phyloP scores from a whole-genome alignment of 2,329 filamentous ascomycete genomes.

The Alternaria hordeiaustralica region DNA sequence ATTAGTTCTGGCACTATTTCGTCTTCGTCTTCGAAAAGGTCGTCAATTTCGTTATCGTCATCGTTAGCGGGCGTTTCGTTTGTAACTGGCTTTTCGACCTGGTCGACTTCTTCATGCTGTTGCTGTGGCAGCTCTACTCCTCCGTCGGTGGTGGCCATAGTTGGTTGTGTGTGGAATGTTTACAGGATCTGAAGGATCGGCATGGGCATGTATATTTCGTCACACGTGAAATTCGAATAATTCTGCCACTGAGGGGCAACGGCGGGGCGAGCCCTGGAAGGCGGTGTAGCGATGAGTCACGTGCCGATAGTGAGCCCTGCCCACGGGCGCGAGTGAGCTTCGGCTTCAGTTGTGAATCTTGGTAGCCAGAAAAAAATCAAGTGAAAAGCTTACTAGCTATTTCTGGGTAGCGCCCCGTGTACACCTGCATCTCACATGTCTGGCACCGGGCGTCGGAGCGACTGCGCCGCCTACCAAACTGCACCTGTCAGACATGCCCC shows the following conservation, averaged over 20 bases:
- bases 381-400: neutral
- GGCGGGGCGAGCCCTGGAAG: conserved; percentile 15
- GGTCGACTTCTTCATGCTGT: conserved; percentile 6
- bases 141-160: conserved; percentile 23
- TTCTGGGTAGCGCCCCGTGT: neutral
- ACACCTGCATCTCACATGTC: neutral
- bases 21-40: conserved; percentile 65
- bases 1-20: conserved; percentile 64
- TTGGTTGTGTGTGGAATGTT: neutral
- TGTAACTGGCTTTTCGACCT: conserved; percentile 7
- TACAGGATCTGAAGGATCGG: neutral
- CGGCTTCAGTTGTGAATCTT: neutral
- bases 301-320: neutral
- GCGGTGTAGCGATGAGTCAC: conserved; percentile 4
- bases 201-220: conserved; percentile 1
- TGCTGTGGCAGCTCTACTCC: conserved; percentile 10
- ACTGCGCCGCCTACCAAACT: neutral
- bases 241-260: neutral
- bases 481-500: neutral
- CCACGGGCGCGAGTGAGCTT: neutral
- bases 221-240: neutral
- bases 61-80: conserved; percentile 34
- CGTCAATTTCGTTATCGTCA: conserved; percentile 69
- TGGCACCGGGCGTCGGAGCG: neutral
- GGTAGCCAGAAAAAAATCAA: neutral